Evolutionary conservation across 2,329 filamentous ascomycete species (phyloP), one percentile per base, ranked within the genome.

Genomic region (Rasamsonia emersonii): DNA sequence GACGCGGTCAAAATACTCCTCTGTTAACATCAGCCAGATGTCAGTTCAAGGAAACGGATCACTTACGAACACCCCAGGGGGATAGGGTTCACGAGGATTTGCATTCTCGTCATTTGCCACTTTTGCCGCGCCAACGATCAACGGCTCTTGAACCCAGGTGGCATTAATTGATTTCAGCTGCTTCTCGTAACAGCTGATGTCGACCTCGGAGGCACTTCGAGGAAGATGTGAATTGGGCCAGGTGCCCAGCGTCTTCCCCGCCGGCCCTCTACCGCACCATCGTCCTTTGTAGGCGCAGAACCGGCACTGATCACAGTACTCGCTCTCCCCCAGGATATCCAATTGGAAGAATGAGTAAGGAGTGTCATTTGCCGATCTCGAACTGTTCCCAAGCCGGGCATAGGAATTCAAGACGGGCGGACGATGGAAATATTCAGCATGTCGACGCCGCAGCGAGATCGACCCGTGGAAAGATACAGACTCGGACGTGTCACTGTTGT

Each of bases 391-490:
- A 5, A 33, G 18, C 9, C 33, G 32, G n/a, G 41, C 36, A 16
- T 40, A 32, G 15, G 44, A 38, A 20, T 33, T 42, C 44, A 47
- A 53, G 9, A 56, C 45, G 1, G 52, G 48, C 18, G 52, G 52
- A 13, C 53, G 46, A 35, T 49, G 42, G 28, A 51, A 47, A 32
- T 58, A 56, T 27, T 52, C 44, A 1, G 43, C 51, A 36, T 49
- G 52, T 14, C 54, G 50, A 37, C 53, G 46, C 29, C 36, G 45
- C 25, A 28, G 38, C 15, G 40, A 31, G 18, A 52, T 34, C 6
- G 50, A 50, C 27, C 45, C 47, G 11, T 42, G 37, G 6, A 41
- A 30, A 10, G 30, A 41, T 6, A 40, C 37, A 13, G 34, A 26
- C 20, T 42, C 41, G 4, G 38, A 42, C 14, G 35, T 37, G 13